Evolutionary conservation across 441 rosid genomes (phyloP), one percentile per base, ranked within the genome.

Genomic region (Arabidopsis hybrid): DNA sequence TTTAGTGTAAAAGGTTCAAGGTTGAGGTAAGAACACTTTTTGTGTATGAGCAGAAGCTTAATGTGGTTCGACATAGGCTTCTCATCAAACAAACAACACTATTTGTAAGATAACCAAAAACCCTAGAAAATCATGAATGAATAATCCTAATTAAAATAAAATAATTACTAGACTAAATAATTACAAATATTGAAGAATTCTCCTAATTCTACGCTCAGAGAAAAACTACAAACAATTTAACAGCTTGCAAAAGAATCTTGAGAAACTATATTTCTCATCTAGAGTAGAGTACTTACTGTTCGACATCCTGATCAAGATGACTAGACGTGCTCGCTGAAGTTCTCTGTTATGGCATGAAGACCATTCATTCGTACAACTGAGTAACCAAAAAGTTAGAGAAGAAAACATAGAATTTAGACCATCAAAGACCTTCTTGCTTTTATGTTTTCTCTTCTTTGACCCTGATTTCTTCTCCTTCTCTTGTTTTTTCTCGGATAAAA

Each of bases 311-410:
- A 47, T 51, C 47, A 60, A 39, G 65, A 26, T 4, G 55, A 56
- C 55, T 55, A 31, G 53, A 40, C 11, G 6, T 6, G 8, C 42
- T 55, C 8, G 14, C 16, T 14, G 52, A 55, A 55, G 17, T 31
- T 40, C 9, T 53, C 62, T 67, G 72, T 56, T 68, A 8, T 38
- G 18, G 34, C 63, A 67, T 31, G 52, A 42, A 67, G 12, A 53
- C 35, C 50, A 67, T 6, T 51, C 31, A 46, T 55, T 65, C 36
- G n/a, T 17, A 59, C 14, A 17, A 59, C 45, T 8, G 29, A 38
- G 32, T 59, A 16, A 59, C 18, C 5, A 14, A 13, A 55, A 13
- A 55, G 10, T 13, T 2, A 31, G 14, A 8, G 39, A 31, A 55
- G 9, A 1, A 55, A 55, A 55, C 4, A 55, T 10, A 55, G 60